Base-by-base conservation (phyloP, 768 basidiomycete genomes). In the Pholiota microspora region DNA sequence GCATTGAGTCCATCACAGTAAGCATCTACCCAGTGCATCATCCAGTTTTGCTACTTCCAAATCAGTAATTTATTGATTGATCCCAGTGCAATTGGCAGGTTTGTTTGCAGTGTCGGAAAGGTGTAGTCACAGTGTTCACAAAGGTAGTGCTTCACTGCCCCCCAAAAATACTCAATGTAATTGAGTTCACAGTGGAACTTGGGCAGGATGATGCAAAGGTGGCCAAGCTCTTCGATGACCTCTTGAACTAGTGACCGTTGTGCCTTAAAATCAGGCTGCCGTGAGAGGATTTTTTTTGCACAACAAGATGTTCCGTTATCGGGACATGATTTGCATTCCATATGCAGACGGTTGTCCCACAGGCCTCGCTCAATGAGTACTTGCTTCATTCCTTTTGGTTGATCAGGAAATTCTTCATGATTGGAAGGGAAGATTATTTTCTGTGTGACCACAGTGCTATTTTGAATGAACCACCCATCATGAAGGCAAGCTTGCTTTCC, bases 401-500 rank as follows among this genome's bases (percentile, higher is more conserved):
- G 18, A 46, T 65, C 36, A 10, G 67, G 67, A 58, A 55, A 66
- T 28, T 62, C 57, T 6, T 62, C 59, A 50, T 78, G 71, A 57
- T 72, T 53, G 3, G 56, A 45, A 28, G 67, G 67, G 55, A 73
- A 77, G 5, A 68, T 53, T 71, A 77, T 76, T 8, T 51, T 29
- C 59, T 75, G 74, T 0, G 35, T 55, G 40, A 71, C 47, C 45
- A 57, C 64, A 13, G 46, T 29, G 29, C 67, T 66, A 57, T 68
- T 25, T 6, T 52, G n/a, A 2, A 62, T 54, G 45, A 63, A 71
- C 69, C 69, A 76, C 0, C 71, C 69, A 64, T 65, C 56, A 3
- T 62, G 64, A 53, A 76, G 58, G 1, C 34, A 40, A 2, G 71
- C 64, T 49, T 78, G 77, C 50, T 73, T 72, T 2, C 75, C 74